phyloP scores from a whole-genome alignment of 192 early-diverging fungal genomes.

The Haplosporangium gracile region DNA sequence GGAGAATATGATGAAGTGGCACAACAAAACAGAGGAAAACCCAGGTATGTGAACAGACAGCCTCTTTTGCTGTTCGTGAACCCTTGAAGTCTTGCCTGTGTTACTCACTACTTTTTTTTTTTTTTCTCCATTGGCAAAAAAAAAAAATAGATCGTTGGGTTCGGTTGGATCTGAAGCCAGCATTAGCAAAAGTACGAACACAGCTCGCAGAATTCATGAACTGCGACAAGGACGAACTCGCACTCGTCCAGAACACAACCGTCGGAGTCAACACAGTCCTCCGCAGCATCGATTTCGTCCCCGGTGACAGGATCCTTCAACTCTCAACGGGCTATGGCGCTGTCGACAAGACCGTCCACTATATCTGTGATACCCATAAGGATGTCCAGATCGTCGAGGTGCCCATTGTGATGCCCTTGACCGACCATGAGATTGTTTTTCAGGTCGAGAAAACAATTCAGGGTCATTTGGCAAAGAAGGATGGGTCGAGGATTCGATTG shows the following conservation, averaged over 20 bases:
- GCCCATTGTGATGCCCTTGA: conserved; percentile 65
- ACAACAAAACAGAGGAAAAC: conserved; percentile 34
- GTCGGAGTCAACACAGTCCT: conserved; percentile 68
- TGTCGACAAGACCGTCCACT: conserved; percentile 61
- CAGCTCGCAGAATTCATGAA: conserved; percentile 63
- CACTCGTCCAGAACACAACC: conserved; percentile 69
- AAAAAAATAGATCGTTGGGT: conserved; percentile 64
- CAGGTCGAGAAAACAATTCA: conserved; percentile 60
- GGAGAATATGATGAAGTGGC: conserved; percentile 42
- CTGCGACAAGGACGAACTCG: conserved; percentile 66
- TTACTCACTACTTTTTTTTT: no score
- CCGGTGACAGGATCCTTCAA: conserved; percentile 64
- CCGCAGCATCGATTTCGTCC: conserved; percentile 58
- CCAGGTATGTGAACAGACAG: conserved; percentile 19
- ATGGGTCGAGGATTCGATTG: conserved; percentile 55
- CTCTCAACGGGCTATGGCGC: conserved; percentile 69
- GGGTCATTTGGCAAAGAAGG: conserved; percentile 34
- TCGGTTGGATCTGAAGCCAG: conserved; percentile 56
- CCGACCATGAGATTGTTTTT: conserved; percentile 58
- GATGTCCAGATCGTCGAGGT: conserved; percentile 59
- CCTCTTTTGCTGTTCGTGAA: neutral
- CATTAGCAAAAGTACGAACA: conserved; percentile 52
- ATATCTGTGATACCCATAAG: conserved; percentile 59
- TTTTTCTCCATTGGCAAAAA: neutral
- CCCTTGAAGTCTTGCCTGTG: neutral